Evolutionary conservation across 2,329 filamentous ascomycete genomes (phyloP).

Genomic region (Hypomyces perniciosus): DNA sequence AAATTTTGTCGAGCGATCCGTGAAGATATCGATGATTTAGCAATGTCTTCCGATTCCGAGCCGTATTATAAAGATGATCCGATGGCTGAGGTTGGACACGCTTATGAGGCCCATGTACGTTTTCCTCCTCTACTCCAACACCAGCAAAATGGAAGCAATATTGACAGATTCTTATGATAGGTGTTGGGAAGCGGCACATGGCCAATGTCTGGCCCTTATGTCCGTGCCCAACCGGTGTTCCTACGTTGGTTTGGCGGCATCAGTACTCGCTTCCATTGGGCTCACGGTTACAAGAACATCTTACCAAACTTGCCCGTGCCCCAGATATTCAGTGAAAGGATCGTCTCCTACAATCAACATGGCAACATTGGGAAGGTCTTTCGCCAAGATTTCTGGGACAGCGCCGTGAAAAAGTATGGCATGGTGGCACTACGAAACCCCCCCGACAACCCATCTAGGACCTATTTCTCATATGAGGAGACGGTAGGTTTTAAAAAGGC

Average conservation of each 20-base stretch:
- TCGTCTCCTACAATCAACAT: constrained; percentile 14
- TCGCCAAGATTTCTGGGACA: constrained; percentile 22
- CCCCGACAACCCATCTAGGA: constrained; percentile 16
- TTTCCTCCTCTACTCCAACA: no score
- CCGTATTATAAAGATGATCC: constrained; percentile 22
- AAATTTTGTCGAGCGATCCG: constrained; percentile 12
- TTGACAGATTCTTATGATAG: constrained; percentile 4
- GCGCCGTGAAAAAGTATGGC: constrained; percentile 20
- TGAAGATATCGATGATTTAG: constrained; percentile 3
- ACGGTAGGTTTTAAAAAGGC: background rate
- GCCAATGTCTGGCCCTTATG: constrained; percentile 8
- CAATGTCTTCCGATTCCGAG: constrained; percentile 6
- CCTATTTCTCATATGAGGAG: constrained; percentile 13
- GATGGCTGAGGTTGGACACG: constrained; percentile 19
- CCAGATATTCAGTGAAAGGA: background rate
- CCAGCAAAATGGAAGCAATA: no score
- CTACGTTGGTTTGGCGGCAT: constrained; percentile 10
- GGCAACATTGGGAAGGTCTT: constrained; percentile 17
- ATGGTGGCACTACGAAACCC: constrained; percentile 16
- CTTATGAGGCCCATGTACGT: constrained; percentile 19
- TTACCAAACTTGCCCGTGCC: background rate
- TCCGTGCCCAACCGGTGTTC: constrained; percentile 10
- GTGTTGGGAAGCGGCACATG: constrained; percentile 19
- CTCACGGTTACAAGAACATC: background rate
- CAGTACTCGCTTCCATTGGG: background rate